Evolutionary conservation across 1,284 basidiomycete species (phyloP).

Genomic region (Irpex sp.): DNA sequence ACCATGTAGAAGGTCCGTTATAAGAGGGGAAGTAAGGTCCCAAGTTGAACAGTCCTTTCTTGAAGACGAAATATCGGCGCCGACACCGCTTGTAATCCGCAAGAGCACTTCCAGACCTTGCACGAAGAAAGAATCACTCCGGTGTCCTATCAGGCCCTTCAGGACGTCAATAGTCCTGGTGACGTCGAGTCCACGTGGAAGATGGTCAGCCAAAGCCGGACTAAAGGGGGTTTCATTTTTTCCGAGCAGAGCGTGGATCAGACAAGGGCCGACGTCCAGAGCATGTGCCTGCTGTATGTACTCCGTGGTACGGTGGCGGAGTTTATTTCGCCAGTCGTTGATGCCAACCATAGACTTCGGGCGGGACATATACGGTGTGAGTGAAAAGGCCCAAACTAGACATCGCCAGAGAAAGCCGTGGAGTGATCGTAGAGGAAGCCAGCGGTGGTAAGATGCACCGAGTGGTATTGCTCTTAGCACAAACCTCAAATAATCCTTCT

Average conservation of each 20-base stretch:
- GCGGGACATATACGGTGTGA: conserved; percentile 20
- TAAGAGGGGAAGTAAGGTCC: background rate
- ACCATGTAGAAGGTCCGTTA: background rate
- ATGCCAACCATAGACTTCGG: background rate
- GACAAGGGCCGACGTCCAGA: background rate
- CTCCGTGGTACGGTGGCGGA: background rate
- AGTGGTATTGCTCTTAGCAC: conserved; percentile 33
- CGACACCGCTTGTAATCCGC: conserved; percentile 32
- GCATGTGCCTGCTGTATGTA: background rate
- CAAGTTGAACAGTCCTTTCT: conserved; percentile 18
- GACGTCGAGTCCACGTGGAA: conserved; percentile 18
- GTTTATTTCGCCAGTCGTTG: background rate
- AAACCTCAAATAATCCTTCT: conserved; percentile 36
- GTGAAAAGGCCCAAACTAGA: conserved; percentile 43
- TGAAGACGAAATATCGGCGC: conserved; percentile 7
- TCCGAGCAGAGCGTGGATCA: conserved; percentile 27
- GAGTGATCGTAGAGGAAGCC: conserved; percentile 30
- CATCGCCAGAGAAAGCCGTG: conserved; percentile 49
- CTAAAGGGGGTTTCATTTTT: background rate
- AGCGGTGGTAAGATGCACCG: conserved; percentile 28
- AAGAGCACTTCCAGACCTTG: conserved; percentile 39
- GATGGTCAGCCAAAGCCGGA: conserved; percentile 6
- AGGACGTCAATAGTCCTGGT: conserved; percentile 34
- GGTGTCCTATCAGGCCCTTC: conserved; percentile 33
- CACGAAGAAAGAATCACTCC: conserved; percentile 23